Conservation (phyloP, 2,329 filamentous ascomycete genomes). For the Orbilia quercus region DNA sequence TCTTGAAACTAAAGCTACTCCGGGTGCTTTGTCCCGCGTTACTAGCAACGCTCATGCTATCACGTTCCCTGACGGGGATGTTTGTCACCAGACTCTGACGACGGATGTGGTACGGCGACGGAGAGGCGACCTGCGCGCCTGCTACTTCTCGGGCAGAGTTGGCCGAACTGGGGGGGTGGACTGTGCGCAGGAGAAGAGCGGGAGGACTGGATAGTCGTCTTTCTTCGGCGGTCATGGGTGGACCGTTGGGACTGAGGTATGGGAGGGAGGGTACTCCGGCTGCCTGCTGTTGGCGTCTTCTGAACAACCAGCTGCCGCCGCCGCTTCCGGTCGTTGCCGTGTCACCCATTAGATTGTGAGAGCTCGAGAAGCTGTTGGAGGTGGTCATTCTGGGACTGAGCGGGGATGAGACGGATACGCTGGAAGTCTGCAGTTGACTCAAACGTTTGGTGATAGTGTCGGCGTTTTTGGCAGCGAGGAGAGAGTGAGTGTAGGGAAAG, state of each 20-base stretch:
- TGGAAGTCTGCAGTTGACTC: not conserved
- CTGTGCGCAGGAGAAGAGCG: slow-evolving; percentile 24
- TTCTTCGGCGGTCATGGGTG: slow-evolving; percentile 45
- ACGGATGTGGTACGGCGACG: slow-evolving; percentile 42
- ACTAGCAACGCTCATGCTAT: slow-evolving; percentile 41
- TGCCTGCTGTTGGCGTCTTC: slow-evolving; percentile 14
- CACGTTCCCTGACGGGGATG: slow-evolving; percentile 38
- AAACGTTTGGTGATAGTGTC: slow-evolving; percentile 13
- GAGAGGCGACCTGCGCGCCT: slow-evolving; percentile 35
- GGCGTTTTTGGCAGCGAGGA: slow-evolving; percentile 58
- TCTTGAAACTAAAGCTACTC: slow-evolving; percentile 55
- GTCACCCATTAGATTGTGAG: slow-evolving; percentile 33
- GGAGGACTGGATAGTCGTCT: slow-evolving; percentile 40
- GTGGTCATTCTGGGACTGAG: slow-evolving; percentile 38
- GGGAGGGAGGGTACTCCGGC: slow-evolving; percentile 25
- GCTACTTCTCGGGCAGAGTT: slow-evolving; percentile 32
- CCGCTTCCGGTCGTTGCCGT: slow-evolving; percentile 8
- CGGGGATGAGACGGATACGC: slow-evolving; percentile 25
- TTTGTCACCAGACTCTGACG: slow-evolving; percentile 38
- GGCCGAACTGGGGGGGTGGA: slow-evolving; percentile 29
- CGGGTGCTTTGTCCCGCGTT: slow-evolving; percentile 41
- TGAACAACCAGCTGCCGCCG: slow-evolving; percentile 35
- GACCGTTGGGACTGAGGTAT: slow-evolving; percentile 45
- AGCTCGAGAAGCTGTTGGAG: slow-evolving; percentile 39
- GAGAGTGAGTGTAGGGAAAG: slow-evolving; percentile 59